These are phyloP conservation scores for Thielaviopsis punctulata DNA, from an alignment of 2,329 filamentous ascomycete genomes.

Conservation along the genomic window DNA sequence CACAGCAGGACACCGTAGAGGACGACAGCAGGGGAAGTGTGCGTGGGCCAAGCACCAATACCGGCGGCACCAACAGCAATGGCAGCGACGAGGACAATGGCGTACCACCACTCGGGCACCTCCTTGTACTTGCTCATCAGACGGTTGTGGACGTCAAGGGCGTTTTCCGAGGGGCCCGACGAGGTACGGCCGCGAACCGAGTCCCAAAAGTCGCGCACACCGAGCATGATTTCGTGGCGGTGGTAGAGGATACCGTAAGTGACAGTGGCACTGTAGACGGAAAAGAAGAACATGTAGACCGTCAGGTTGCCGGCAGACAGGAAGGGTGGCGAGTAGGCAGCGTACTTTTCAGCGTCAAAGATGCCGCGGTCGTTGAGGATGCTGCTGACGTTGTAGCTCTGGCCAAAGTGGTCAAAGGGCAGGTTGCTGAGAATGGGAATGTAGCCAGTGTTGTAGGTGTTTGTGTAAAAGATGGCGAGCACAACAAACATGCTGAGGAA, in stretches of 20 bases:
- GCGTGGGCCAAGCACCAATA: constrained; percentile 30
- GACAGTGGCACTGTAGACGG: constrained; percentile 33
- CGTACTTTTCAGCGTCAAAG: constrained; percentile 29
- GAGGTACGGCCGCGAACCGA: constrained; percentile 18
- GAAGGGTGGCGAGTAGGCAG: constrained; percentile 33
- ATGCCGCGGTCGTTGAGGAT: constrained; percentile 26
- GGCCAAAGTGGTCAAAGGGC: constrained; percentile 31
- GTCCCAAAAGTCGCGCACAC: constrained; percentile 30
- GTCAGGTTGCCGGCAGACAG: constrained; percentile 31
- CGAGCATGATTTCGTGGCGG: constrained; percentile 32
- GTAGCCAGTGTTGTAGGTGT: constrained; percentile 39
- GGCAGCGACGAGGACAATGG: constrained; percentile 24
- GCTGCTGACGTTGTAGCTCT: constrained; percentile 28
- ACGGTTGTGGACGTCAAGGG: constrained; percentile 30
- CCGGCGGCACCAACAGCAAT: constrained; percentile 30
- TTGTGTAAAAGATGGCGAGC: constrained; percentile 39
- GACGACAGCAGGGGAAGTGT: constrained; percentile 33
- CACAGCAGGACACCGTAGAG: constrained; percentile 33
- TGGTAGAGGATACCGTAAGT: constrained; percentile 35
- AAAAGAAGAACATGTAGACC: constrained; percentile 39
- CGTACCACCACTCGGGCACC: constrained; percentile 40
- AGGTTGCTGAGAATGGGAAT: constrained; percentile 34
- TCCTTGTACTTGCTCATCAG: constrained; percentile 23
- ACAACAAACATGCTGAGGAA: constrained; percentile 37
- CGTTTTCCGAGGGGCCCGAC: constrained; percentile 13